Evolutionary conservation across 1,284 basidiomycete genomes (phyloP).

Genomic region (Marasmius fiardii): DNA sequence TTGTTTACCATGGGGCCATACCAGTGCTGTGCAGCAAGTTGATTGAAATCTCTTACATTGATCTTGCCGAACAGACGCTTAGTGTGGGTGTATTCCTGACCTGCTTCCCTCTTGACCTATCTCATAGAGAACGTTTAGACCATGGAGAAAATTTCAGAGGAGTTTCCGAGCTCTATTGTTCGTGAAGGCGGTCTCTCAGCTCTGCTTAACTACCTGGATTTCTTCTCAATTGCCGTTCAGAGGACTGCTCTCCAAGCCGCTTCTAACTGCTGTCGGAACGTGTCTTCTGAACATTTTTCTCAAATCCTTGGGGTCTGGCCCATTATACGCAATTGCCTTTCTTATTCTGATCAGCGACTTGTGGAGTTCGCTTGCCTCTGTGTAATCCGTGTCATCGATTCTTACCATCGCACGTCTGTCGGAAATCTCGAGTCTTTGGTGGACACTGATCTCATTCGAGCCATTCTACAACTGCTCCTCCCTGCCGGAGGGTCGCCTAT

Average conservation of each 20-base stretch:
- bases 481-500: constrained; percentile 85
- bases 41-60: constrained; percentile 94
- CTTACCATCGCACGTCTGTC: constrained; percentile 79
- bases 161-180: constrained; percentile 92
- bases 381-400: constrained; percentile 89
- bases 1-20: constrained; percentile 94
- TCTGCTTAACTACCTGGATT: constrained; percentile 90
- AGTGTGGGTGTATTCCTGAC: constrained; percentile 62
- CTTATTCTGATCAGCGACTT: constrained; percentile 88
- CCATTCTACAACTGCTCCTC: constrained; percentile 81
- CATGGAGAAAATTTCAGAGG: constrained; percentile 95
- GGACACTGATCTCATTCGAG: constrained; percentile 77
- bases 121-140: constrained; percentile 52
- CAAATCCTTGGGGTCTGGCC: constrained; percentile 91
- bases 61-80: constrained; percentile 93
- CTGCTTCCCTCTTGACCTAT: constrained; percentile 21
- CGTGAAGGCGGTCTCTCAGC: constrained; percentile 91
- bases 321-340: constrained; percentile 86
- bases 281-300: constrained; percentile 81
- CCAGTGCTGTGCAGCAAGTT: constrained; percentile 94
- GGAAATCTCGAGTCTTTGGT: constrained; percentile 86
- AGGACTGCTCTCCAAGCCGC: constrained; percentile 95
- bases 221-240: constrained; percentile 96
- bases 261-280: constrained; percentile 91
- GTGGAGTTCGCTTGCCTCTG: constrained; percentile 93